A percentile compares a stretch with the other conserved stretches of the same genome.
Conservation (phyloP, 163 green algal genomes). For the Chloromonas sp. region DNA sequence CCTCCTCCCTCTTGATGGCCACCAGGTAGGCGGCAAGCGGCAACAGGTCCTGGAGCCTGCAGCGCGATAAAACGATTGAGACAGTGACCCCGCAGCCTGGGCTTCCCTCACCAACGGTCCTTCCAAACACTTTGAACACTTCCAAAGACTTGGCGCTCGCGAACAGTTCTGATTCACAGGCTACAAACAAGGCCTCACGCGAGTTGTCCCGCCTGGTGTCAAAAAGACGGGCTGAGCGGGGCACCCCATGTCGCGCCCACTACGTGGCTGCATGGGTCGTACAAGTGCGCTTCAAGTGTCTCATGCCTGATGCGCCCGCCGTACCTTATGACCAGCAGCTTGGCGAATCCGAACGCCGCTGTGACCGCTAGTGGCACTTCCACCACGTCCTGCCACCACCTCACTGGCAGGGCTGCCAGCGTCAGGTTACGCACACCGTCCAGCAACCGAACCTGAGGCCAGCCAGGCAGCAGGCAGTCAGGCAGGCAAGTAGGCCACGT, state of each 20-base stretch:
- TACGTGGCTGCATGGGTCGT: background rate
- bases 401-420: conserved; percentile 28
- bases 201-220: background rate
- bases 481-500: no score
- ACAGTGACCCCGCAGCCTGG: no score
- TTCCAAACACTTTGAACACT: background rate
- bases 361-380: conserved; percentile 43
- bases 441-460: conserved; percentile 4
- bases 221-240: background rate
- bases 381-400: conserved; percentile 47
- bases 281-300: background rate
- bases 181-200: background rate
- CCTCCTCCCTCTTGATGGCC: no score
- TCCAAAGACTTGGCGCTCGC: background rate
- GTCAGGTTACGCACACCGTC: conserved; percentile 17
- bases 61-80: background rate
- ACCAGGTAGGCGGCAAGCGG: background rate
- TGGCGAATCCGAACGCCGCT: conserved; percentile 27
- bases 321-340: conserved; percentile 31
- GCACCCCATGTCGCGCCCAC: background rate
- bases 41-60: conserved; percentile 1
- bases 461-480: background rate
- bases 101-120: no score
- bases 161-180: background rate
- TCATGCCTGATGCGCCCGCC: background rate